These are phyloP conservation scores for Talaromyces verruculosus DNA, from an alignment of 2,329 filamentous ascomycete genomes.

Conservation along the genomic window DNA sequence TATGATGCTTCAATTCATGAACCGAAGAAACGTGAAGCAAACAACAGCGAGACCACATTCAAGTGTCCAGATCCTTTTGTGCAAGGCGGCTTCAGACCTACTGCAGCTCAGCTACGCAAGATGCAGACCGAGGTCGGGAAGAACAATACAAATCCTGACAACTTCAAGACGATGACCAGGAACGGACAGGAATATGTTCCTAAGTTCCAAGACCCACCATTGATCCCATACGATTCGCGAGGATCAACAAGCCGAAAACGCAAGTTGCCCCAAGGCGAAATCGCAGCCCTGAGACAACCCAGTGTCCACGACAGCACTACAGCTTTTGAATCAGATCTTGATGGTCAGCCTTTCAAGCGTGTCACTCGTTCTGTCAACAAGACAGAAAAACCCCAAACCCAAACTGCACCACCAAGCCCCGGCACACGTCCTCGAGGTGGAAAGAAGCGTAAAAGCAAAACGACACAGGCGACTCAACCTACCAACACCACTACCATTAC, in stretches of 20 bases:
- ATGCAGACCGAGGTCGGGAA: slow-evolving; percentile 38
- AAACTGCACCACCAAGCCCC: slow-evolving; percentile 26
- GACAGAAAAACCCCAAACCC: slow-evolving; percentile 24
- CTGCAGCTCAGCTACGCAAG: slow-evolving; percentile 43
- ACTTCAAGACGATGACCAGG: slow-evolving; percentile 40
- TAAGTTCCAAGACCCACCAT: slow-evolving; percentile 36
- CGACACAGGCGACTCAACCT: neutral
- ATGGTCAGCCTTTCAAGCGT: slow-evolving; percentile 32
- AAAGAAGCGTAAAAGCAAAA: slow-evolving; percentile 14
- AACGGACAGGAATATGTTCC: slow-evolving; percentile 40
- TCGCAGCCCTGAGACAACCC: slow-evolving; percentile 27
- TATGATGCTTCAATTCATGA: slow-evolving; percentile 45
- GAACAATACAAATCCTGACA: slow-evolving; percentile 44
- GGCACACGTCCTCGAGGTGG: slow-evolving; percentile 13
- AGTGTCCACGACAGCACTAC: slow-evolving; percentile 30
- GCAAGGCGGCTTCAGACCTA: slow-evolving; percentile 52
- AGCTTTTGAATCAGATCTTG: slow-evolving; percentile 32
- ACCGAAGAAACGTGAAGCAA: slow-evolving; percentile 17
- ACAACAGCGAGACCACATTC: slow-evolving; percentile 40
- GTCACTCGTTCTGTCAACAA: slow-evolving; percentile 34
- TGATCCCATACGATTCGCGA: slow-evolving; percentile 31
- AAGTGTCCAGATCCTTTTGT: slow-evolving; percentile 59
- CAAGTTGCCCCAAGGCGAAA: slow-evolving; percentile 39
- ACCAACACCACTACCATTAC: slow-evolving; percentile 1
- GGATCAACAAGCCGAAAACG: slow-evolving; percentile 36